These are phyloP conservation scores for Basipetospora chlamydospora DNA, from an alignment of 2,329 filamentous ascomycete genomes.

Conservation along the genomic window DNA sequence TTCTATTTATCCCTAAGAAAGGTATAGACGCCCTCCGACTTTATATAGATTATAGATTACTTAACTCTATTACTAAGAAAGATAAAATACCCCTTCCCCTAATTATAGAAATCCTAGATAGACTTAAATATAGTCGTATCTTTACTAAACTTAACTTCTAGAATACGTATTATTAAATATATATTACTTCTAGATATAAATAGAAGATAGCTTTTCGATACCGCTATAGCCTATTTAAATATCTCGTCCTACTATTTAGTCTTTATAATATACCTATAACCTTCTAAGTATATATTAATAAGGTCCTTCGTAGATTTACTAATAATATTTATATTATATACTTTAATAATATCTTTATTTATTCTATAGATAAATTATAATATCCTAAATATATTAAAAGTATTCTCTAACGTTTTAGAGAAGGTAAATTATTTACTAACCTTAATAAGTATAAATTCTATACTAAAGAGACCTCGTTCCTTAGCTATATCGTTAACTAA, in stretches of 20 bases:
- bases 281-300: no score
- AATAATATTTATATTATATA: constrained; percentile 9
- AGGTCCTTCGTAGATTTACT: constrained; percentile 9
- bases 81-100: constrained; percentile 6
- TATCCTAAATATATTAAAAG: not conserved
- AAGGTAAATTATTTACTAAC: not conserved
- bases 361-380: not conserved
- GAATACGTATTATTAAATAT: constrained; percentile 16
- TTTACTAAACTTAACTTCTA: constrained; percentile 11
- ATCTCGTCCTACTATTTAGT: constrained; percentile 16
- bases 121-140: not conserved
- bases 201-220: constrained; percentile 20
- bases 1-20: no score
- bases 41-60: constrained; percentile 13
- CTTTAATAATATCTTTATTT: not conserved
- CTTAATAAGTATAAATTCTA: not conserved
- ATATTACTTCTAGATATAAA: constrained; percentile 17
- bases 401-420: not conserved
- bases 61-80: constrained; percentile 16
- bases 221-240: constrained; percentile 18
- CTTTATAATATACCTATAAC: constrained; percentile 12
- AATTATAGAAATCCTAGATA: constrained; percentile 1
- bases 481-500: not conserved
- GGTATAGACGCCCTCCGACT: no score
- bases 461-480: not conserved